Evolutionary conservation across 2,329 filamentous ascomycete genomes (phyloP), one percentile per base, ranked within the genome.

Genomic region (Orbilia javanica): DNA sequence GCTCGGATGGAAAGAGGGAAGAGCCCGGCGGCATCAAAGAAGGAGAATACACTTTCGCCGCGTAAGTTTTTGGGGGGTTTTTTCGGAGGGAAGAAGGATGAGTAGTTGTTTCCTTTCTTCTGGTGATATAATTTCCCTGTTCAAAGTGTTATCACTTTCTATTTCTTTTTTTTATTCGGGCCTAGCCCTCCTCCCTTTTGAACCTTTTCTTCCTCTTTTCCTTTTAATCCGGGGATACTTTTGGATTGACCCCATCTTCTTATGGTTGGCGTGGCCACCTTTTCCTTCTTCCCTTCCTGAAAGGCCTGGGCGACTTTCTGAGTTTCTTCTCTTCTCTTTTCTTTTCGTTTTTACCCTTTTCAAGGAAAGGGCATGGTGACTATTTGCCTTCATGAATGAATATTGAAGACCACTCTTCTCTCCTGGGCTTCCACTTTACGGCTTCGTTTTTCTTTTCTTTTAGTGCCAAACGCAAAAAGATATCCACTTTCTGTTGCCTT

Each of bases 1-100:
- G 73, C 73, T 31, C 39, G 73, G 39, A 77, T 77, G 73, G 73
- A 77, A 66, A 77, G 73, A 57, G 72, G 64, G 4, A 77, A 77
- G 52, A 71, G 66, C 7, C 73, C 73, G 29, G 50, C 31, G 20
- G 18, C 55, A 4, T 25, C 73, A 27, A 77, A 77, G 60, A 77
- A 77, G 66, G 73, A 77, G 73, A 77, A 77, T 60, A 44, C 73
- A 15, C 67, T 77, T 7, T 77, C 73, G 66, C 73, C 73, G 66
- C 70, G 73, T 52, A 77, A 77, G 60, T 77, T 77, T 48, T 48
- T 77, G 52, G 73, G 72, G 18, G 73, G 55, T n/a, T 77, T 77
- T 50, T 77, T 77, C 42, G 73, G 73, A 6, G 29, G 57, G 22
- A 77, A 77, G 46, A 77, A 77, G 62, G 73, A 77, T 52, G 67